These are phyloP conservation scores for Trametes meyenii DNA, from an alignment of 768 basidiomycete genomes.

Conservation along the genomic window DNA sequence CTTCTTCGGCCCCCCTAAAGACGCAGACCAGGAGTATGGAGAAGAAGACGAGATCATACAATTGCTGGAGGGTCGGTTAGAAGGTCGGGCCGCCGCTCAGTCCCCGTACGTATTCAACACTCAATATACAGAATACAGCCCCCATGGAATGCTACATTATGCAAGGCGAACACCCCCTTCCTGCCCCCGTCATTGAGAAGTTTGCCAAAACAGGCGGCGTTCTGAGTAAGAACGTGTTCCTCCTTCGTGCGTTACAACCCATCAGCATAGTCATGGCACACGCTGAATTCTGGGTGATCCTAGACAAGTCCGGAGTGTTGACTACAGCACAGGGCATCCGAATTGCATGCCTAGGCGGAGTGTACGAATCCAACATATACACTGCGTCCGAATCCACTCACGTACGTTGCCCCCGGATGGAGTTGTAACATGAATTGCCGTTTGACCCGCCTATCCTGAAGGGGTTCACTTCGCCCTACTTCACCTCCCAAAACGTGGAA, in stretches of 20 bases:
- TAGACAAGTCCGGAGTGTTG: conserved; percentile 82
- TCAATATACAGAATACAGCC: conserved; percentile 46
- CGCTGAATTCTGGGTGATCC: conserved; percentile 5
- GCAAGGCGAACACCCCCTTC: conserved; percentile 80
- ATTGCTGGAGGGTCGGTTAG: conserved; percentile 66
- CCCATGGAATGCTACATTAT: conserved; percentile 93
- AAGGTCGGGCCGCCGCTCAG: conserved; percentile 48
- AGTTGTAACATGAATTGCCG: not conserved
- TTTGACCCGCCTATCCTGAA: conserved; percentile 30
- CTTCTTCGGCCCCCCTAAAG: conserved; percentile 71
- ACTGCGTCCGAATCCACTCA: conserved; percentile 62
- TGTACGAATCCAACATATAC: conserved; percentile 66
- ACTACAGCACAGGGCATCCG: conserved; percentile 79
- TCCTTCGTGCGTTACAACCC: conserved; percentile 65
- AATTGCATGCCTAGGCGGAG: conserved; percentile 85
- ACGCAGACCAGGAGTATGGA: conserved; percentile 31
- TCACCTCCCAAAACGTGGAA: conserved; percentile 68
- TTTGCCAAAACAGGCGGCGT: conserved; percentile 79
- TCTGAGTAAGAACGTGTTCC: conserved; percentile 79
- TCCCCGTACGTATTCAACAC: conserved; percentile 1
- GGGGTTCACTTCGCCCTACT: conserved; percentile 80
- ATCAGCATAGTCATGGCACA: no score
- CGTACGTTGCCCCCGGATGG: conserved; percentile 44
- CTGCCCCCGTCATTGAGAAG: conserved; percentile 70
- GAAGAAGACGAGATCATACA: conserved; percentile 56